Base-by-base conservation (phyloP, 2,329 filamentous ascomycete genomes). In the Penicillium sumatraense region DNA sequence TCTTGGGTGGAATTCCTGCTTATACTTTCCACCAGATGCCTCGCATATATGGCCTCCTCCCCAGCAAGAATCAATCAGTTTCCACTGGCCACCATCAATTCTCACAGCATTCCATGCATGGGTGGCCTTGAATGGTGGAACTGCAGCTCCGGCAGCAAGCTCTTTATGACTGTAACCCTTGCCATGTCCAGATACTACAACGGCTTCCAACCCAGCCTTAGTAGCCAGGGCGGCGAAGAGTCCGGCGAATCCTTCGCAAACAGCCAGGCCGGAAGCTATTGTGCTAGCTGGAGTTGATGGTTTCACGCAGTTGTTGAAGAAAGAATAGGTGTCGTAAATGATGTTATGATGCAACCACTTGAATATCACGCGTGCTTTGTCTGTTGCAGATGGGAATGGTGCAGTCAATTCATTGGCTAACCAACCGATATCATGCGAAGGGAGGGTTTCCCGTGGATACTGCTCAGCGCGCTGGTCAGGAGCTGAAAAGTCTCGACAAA, bases 331-430 rank as follows among this genome's bases (percentile, higher is more conserved):
- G 70, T 98, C 91, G 71, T 98, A 99, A 44, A 82, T 82, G 54
- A 99, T 87, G 66, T 98, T 98, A 74, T 98, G 88, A 74, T 98
- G 93, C 36, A 93, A 86, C 95, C 95, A 99, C 1, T 90, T 91
- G 71, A 98, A 98, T 56, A 99, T 90, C 2, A 87, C 91, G 24
- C 95, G 84, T 2, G 95, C 93, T 77, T 97, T 97, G 73, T 98
- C 93, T 0, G 93, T 96, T 1, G 80, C 77, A 0, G 91, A 96
- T 1, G 86, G 76, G 68, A 98, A 97, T 0, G 89, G 89, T 3
- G 82, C 80, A 54, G 91, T 96, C 18, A 98, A 83, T 49, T 89
- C 85, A 49, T 85, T 83, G 0, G 93, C 92, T 21, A 99, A 81
- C 77, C 90, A 90, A 18, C 83, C 85, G 3, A 95, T 79, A 62